Percentiles rank a stretch among this genome's conserved stretches.
Evolutionary conservation across 2,329 filamentous ascomycete species (phyloP).

Genomic region (Hortaea sp.): DNA sequence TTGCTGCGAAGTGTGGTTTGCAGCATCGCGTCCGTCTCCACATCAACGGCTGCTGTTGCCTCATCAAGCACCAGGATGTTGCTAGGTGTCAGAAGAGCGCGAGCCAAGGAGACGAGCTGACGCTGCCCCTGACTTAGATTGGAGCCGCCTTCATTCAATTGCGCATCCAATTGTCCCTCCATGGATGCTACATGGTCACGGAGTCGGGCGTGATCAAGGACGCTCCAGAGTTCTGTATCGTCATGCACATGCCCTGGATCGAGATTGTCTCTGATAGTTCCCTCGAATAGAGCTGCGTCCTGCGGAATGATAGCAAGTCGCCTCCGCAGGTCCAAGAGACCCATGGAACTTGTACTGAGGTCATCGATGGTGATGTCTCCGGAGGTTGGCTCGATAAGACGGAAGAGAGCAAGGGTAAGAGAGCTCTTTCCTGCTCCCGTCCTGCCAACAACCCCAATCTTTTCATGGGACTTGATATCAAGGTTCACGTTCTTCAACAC

Average conservation of each 20-base stretch:
- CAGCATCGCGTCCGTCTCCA: conserved; percentile 56
- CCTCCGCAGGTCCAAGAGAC: conserved; percentile 75
- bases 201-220: conserved; percentile 75
- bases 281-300: conserved; percentile 91
- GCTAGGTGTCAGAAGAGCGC: conserved; percentile 85
- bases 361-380: conserved; percentile 84
- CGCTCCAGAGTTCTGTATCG: conserved; percentile 90
- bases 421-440: conserved; percentile 96
- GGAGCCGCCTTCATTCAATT: conserved; percentile 87
- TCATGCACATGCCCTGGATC: conserved; percentile 92
- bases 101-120: conserved; percentile 85
- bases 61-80: conserved; percentile 97
- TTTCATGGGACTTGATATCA: conserved; percentile 90
- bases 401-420: conserved; percentile 82
- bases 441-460: conserved; percentile 92
- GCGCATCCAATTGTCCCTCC: conserved; percentile 82
- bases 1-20: conserved; percentile 53
- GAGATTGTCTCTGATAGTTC: conserved; percentile 85
- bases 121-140: conserved; percentile 93
- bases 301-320: conserved; percentile 95
- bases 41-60: conserved; percentile 70
- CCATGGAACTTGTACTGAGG: conserved; percentile 82
- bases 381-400: conserved; percentile 79
- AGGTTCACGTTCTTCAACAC: conserved; percentile 89
- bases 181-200: conserved; percentile 82